Evolutionary conservation across 495 filamentous ascomycete genomes (phyloP), one percentile per base, ranked within the genome.

Genomic region (Sporormia fimetaria): DNA sequence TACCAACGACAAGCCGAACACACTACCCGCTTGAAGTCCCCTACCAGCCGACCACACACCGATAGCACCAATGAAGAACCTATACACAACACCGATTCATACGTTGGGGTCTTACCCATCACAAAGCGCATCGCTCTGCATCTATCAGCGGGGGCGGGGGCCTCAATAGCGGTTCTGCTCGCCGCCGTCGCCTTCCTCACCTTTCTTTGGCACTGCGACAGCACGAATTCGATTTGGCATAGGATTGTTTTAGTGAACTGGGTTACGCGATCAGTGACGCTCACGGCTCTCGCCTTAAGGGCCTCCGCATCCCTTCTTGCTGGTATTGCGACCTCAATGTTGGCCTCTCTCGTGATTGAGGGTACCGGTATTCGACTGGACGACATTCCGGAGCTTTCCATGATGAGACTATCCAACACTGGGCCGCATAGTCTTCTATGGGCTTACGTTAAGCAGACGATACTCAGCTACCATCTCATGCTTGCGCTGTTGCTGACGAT

Each of bases 311-410:
- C n/a, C n/a, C n/a, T n/a, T n/a, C n/a, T n/a, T 37, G 2, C 7
- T n/a, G n/a, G 34, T 21, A 20, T 36, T 36, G 34, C 18, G n/a
- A 37, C 34, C 4, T 37, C 34, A 12, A 37, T 37, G 34, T 14
- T 37, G 8, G 34, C 34, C 11, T n/a, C 34, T 22, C 21, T 37
- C 3, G 21, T 25, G 20, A 3, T 37, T n/a, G 34, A 37, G 17
- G 34, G 34, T 2, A 22, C 3, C 6, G 34, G 34, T 23, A 37
- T 37, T 22, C 18, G 34, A 11, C 21, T 37, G 7, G 17, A 3
- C 15, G 34, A 37, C n/a, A 22, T 25, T 22, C 34, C n/a, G n/a
- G 34, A 37, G n/a, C 3, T 37, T 12, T 37, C 34, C n/a, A 23
- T 25, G 7, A 37, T 37, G 34, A 22, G 34, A 14, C 8, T 37